Evolutionary conservation across 176 grass and related monocot species (phyloP).

Genomic region (Triticum monococcum): DNA sequence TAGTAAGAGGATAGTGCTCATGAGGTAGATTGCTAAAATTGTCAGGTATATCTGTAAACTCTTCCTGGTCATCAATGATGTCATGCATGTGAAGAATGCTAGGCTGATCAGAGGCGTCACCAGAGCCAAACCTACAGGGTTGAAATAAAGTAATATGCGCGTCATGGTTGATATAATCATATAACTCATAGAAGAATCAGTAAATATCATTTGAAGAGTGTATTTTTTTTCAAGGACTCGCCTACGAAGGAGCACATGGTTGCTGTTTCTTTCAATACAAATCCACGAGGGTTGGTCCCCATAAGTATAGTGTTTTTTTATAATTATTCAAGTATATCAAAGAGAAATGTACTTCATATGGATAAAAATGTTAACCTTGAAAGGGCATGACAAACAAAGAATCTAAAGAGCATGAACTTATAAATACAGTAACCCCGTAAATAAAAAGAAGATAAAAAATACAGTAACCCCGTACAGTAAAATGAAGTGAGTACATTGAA

Average conservation of each 20-base stretch:
- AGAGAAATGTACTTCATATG: background rate
- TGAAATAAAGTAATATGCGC: conserved; percentile 1
- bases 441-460: background rate
- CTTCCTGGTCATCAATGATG: conserved; percentile 43
- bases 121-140: conserved; percentile 51
- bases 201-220: background rate
- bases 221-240: background rate
- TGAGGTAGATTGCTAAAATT: conserved; percentile 40
- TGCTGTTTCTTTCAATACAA: background rate
- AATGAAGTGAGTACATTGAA: background rate
- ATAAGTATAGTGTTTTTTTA: background rate
- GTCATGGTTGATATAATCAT: background rate
- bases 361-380: background rate
- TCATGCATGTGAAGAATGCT: conserved; percentile 62
- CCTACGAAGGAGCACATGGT: background rate
- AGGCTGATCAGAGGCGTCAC: conserved; percentile 26
- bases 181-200: background rate
- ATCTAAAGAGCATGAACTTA: background rate
- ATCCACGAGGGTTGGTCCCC: background rate
- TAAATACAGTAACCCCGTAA: background rate
- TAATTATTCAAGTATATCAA: background rate
- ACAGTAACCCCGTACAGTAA: background rate
- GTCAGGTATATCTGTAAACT: conserved; percentile 71
- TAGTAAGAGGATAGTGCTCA: conserved; percentile 60
- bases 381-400: background rate